A percentile compares a stretch with the other conserved stretches of the same genome.
phyloP scores from a whole-genome alignment of 1,284 basidiomycete species.

The Sporisorium graminicola region DNA sequence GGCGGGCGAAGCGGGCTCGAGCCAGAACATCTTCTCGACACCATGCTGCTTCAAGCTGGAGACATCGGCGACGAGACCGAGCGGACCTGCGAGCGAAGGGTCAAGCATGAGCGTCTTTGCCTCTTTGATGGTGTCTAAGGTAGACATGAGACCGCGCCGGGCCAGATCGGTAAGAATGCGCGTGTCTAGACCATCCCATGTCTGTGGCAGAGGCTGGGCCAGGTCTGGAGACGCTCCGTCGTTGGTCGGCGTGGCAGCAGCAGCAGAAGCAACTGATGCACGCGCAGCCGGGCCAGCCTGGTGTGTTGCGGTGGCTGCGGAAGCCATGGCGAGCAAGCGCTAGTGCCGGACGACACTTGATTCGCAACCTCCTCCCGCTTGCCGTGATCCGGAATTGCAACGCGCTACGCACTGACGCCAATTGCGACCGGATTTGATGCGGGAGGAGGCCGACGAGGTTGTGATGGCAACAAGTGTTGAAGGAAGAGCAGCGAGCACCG shows the following conservation, averaged over 20 bases:
- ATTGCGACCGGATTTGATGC: not conserved
- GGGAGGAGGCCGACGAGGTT: slow-evolving; percentile 18
- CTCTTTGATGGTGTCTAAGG: slow-evolving; percentile 58
- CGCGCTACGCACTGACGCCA: not conserved
- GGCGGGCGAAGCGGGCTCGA: slow-evolving; percentile 74
- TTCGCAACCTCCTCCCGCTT: slow-evolving; percentile 28
- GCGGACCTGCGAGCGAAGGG: slow-evolving; percentile 85
- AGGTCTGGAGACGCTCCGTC: slow-evolving; percentile 14
- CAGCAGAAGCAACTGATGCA: not conserved
- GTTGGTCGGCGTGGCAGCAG: not conserved
- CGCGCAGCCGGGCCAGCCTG: slow-evolving; percentile 17
- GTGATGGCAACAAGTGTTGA: not conserved
- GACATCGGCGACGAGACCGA: slow-evolving; percentile 93
- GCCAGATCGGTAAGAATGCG: slow-evolving; percentile 48
- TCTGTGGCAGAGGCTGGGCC: slow-evolving; percentile 23
- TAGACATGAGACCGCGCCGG: slow-evolving; percentile 46
- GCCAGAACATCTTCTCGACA: slow-evolving; percentile 99
- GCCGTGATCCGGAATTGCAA: not conserved
- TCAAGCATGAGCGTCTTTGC: slow-evolving; percentile 95
- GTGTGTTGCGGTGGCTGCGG: slow-evolving; percentile 27
- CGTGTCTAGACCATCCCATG: slow-evolving; percentile 54
- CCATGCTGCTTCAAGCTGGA: slow-evolving; percentile 94
- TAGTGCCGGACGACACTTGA: not conserved
- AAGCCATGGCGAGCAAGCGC: slow-evolving; percentile 22
- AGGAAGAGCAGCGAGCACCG: not conserved